A percentile compares a stretch with the other conserved stretches of the same genome.
Conservation (phyloP, 305 asterid genomes). For the Solanum aculeatissimum region DNA sequence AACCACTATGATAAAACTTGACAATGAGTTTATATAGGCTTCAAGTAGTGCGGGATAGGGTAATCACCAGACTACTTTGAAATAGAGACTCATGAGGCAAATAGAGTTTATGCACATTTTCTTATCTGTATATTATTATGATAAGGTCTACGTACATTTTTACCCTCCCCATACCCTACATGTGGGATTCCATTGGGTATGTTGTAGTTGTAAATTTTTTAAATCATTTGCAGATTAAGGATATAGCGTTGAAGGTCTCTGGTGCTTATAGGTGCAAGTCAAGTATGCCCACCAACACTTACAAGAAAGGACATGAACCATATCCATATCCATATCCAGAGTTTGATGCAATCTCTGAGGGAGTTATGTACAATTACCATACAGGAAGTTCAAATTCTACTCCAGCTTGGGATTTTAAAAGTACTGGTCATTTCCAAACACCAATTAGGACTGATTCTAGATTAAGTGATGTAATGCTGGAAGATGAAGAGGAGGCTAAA, state of each 20-base stretch:
- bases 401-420: constrained; percentile 82
- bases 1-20: not conserved
- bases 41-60: not conserved
- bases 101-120: not conserved
- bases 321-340: constrained; percentile 37
- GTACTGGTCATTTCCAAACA: constrained; percentile 22
- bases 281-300: constrained; percentile 27
- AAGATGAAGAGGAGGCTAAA: constrained; percentile 52
- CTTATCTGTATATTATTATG: not conserved
- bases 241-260: constrained; percentile 79
- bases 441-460: constrained; percentile 32
- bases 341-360: constrained; percentile 56
- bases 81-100: too few relatives aligned
- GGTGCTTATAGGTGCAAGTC: constrained; percentile 67
- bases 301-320: constrained; percentile 42
- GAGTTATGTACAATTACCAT: constrained; percentile 45
- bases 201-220: too few relatives aligned
- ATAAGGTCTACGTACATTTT: too few relatives aligned
- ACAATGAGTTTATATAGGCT: not conserved
- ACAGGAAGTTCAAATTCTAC: constrained; percentile 75
- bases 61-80: too few relatives aligned
- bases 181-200: too few relatives aligned
- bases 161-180: too few relatives aligned
- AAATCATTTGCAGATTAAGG: constrained; percentile 51
- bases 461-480: constrained; percentile 33